Evolutionary conservation across 345 rosid genomes (phyloP).

Genomic region (Stellera chamaejasme): DNA sequence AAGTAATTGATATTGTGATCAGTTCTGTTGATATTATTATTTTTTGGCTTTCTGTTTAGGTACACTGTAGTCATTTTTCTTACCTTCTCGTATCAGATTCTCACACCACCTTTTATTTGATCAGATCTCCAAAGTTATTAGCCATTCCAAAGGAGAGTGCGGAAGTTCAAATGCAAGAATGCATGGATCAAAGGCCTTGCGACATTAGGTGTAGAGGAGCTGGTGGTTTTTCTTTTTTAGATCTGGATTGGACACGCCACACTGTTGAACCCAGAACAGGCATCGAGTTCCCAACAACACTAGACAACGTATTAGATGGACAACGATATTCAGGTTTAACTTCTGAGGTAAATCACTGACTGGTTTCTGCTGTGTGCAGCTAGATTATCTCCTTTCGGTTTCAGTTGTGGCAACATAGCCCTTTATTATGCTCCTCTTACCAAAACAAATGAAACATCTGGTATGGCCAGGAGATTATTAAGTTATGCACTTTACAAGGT

Average conservation of each 20-base stretch:
- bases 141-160: slow-evolving; percentile 30
- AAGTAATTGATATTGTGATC: slow-evolving; percentile 22
- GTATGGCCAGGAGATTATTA: too few relatives aligned
- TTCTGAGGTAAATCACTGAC: slow-evolving; percentile 48
- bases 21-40: neutral
- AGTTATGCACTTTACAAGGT: too few relatives aligned
- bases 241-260: slow-evolving; percentile 39
- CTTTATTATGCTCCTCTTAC: too few relatives aligned
- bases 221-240: slow-evolving; percentile 37
- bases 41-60: neutral
- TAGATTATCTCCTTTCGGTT: neutral
- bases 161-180: slow-evolving; percentile 26
- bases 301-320: slow-evolving; percentile 31
- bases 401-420: too few relatives aligned
- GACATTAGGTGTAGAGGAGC: slow-evolving; percentile 37
- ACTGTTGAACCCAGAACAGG: slow-evolving; percentile 75
- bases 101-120: slow-evolving; percentile 4
- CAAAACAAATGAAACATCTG: too few relatives aligned
- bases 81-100: neutral
- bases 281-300: slow-evolving; percentile 62
- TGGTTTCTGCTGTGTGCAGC: neutral
- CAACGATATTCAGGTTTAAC: slow-evolving; percentile 29
- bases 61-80: neutral
- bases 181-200: slow-evolving; percentile 45
- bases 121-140: slow-evolving; percentile 47